Conservation (phyloP, 495 filamentous ascomycete genomes). For the Polyplosphaeria fusca region DNA sequence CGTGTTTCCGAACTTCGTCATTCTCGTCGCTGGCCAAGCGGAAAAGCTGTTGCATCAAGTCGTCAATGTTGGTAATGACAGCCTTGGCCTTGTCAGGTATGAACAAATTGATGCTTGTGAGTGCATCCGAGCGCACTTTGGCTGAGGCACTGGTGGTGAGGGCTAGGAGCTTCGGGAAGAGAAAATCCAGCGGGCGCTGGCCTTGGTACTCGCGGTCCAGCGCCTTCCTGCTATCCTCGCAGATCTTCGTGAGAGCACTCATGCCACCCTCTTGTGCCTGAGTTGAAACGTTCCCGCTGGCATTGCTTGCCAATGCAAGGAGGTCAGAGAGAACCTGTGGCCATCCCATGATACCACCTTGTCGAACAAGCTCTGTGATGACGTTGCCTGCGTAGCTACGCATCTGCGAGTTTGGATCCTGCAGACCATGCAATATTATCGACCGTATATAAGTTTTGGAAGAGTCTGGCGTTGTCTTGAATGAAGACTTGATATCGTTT, state of each 20-base stretch:
- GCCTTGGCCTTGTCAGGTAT: constrained; percentile 75
- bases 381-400: constrained; percentile 87
- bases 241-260: constrained; percentile 88
- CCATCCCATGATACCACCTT: constrained; percentile 85
- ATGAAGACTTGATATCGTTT: constrained; percentile 74
- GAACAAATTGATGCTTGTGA: constrained; percentile 87
- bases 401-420: constrained; percentile 78
- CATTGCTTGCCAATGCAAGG: constrained; percentile 69
- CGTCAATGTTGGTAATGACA: constrained; percentile 70
- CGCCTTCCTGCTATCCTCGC: constrained; percentile 87
- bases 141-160: constrained; percentile 71
- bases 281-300: constrained; percentile 59
- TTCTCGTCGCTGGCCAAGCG: constrained; percentile 69
- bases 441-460: constrained; percentile 74
- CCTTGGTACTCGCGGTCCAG: constrained; percentile 83
- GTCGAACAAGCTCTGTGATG: constrained; percentile 86
- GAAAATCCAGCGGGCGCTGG: constrained; percentile 78
- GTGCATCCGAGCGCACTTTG: constrained; percentile 73
- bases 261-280: constrained; percentile 89
- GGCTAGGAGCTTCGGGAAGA: constrained; percentile 87
- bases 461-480: constrained; percentile 64
- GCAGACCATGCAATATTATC: constrained; percentile 70
- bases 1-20: constrained; percentile 78
- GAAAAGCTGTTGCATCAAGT: constrained; percentile 78
- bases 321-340: constrained; percentile 83